A percentile compares a stretch with the other conserved stretches of the same genome.
These are phyloP conservation scores for Cytospora chrysosperma DNA, from an alignment of 2,329 filamentous ascomycete genomes.

Conservation along the genomic window DNA sequence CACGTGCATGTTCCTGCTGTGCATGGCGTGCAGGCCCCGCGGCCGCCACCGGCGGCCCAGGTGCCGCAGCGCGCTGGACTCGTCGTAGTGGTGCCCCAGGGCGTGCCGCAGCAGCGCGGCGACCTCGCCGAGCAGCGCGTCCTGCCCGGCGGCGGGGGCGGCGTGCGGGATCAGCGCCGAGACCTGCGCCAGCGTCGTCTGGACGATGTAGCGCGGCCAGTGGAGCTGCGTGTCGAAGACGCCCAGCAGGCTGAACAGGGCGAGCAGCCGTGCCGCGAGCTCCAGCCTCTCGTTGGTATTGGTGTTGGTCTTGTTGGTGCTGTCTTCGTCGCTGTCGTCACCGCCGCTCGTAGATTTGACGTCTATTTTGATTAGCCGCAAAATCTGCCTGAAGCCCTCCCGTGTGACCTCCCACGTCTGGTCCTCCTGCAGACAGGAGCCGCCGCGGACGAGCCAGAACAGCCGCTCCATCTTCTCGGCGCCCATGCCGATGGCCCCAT, in stretches of 20 bases:
- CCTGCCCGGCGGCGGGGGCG: conserved; percentile 1
- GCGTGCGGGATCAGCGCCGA: conserved; percentile 3
- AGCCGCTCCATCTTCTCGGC: conserved; percentile 27
- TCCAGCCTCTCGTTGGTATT: not conserved
- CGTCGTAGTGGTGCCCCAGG: not conserved
- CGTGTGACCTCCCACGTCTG: conserved; percentile 33
- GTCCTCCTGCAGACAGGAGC: conserved; percentile 24
- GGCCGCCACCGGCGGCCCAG: conserved; percentile 1
- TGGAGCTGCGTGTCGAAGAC: conserved; percentile 13
- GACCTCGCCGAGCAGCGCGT: conserved; percentile 3
- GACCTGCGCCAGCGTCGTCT: conserved; percentile 7
- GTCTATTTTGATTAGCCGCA: conserved; percentile 15
- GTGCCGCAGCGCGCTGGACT: not conserved
- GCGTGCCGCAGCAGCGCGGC: conserved; percentile 10
- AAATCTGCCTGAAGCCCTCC: conserved; percentile 16
- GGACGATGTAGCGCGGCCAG: conserved; percentile 21
- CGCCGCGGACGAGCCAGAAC: conserved; percentile 33
- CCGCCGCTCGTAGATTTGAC: too few relatives aligned
- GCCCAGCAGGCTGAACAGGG: conserved; percentile 15
- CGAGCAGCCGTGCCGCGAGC: conserved; percentile 13
- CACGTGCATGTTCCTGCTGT: not conserved
- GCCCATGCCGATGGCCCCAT: conserved; percentile 8
- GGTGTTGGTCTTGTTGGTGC: not conserved
- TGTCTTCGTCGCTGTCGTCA: not conserved
- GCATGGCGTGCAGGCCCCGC: not conserved